phyloP scores from a whole-genome alignment of 441 rosid genomes.

The Sinapis alba region DNA sequence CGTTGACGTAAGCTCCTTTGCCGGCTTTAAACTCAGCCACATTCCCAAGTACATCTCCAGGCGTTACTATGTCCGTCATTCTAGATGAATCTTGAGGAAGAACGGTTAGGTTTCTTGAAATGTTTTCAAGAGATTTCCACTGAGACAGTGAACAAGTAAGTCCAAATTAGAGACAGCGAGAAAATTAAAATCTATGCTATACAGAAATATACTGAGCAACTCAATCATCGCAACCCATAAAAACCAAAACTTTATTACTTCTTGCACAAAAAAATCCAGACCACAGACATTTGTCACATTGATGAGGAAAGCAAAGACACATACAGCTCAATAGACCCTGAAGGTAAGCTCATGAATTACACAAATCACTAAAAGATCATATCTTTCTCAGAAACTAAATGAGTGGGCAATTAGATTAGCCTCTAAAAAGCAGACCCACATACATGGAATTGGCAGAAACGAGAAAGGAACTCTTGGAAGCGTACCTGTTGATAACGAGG shows the following conservation, averaged over 20 bases:
- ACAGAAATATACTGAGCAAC: neutral
- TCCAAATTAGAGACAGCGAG: neutral
- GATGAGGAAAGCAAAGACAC: neutral
- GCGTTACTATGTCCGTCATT: constrained; percentile 61
- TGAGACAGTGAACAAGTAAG: neutral
- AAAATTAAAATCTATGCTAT: neutral
- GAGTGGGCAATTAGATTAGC: neutral
- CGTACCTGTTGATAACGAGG: neutral
- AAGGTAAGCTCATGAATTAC: neutral
- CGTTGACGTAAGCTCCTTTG: constrained; percentile 69
- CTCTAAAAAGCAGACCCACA: neutral
- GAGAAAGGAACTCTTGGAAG: neutral
- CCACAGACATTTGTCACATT: neutral
- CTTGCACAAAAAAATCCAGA: neutral
- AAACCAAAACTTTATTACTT: neutral
- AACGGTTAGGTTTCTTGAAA: neutral
- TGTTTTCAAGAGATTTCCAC: neutral
- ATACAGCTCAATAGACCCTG: neutral
- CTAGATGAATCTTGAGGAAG: neutral
- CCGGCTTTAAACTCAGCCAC: constrained; percentile 68
- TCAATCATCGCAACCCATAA: neutral
- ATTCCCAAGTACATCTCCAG: constrained; percentile 77
- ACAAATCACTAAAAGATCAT: neutral
- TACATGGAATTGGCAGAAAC: neutral
- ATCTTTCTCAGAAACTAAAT: neutral